phyloP scores from a whole-genome alignment of 2,329 filamentous ascomycete genomes.

The Diaporthe vexans region DNA sequence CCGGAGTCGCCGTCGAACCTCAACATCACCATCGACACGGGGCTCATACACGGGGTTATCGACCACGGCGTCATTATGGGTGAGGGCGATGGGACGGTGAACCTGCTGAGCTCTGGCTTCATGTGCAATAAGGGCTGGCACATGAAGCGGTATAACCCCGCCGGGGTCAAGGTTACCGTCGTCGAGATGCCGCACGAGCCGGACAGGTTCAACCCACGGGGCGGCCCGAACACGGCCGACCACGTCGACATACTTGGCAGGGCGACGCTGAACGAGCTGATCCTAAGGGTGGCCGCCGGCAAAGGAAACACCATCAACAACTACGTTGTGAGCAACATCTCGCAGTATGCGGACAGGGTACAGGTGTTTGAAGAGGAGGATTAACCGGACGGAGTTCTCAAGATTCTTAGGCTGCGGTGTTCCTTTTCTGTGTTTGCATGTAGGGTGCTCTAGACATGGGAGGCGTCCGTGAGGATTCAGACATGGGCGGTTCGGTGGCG shows the following conservation, averaged over 20 bases:
- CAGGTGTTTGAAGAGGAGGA: slow-evolving; percentile 79
- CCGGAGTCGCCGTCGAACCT: slow-evolving; percentile 77
- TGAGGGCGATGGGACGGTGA: slow-evolving; percentile 96
- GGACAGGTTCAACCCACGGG: slow-evolving; percentile 88
- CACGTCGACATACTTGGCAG: slow-evolving; percentile 97
- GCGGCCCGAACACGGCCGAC: slow-evolving; percentile 81
- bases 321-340: slow-evolving; percentile 84
- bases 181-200: slow-evolving; percentile 98
- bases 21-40: slow-evolving; percentile 81
- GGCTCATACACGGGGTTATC: slow-evolving; percentile 69
- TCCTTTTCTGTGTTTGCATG: background rate
- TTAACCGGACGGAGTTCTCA: slow-evolving; percentile 4
- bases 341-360: slow-evolving; percentile 85
- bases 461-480: slow-evolving; percentile 8
- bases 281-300: slow-evolving; percentile 88
- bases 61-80: slow-evolving; percentile 96
- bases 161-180: slow-evolving; percentile 83
- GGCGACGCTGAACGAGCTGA: slow-evolving; percentile 89
- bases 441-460: background rate
- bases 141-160: slow-evolving; percentile 93
- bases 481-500: background rate
- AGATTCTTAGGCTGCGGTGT: background rate
- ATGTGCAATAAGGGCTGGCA: slow-evolving; percentile 98
- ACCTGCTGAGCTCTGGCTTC: slow-evolving; percentile 90
- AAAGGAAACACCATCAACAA: slow-evolving; percentile 84